Evolutionary conservation across 1,139 yeast genomes (phyloP).

Genomic region (Yamadazyma jaroonii): DNA sequence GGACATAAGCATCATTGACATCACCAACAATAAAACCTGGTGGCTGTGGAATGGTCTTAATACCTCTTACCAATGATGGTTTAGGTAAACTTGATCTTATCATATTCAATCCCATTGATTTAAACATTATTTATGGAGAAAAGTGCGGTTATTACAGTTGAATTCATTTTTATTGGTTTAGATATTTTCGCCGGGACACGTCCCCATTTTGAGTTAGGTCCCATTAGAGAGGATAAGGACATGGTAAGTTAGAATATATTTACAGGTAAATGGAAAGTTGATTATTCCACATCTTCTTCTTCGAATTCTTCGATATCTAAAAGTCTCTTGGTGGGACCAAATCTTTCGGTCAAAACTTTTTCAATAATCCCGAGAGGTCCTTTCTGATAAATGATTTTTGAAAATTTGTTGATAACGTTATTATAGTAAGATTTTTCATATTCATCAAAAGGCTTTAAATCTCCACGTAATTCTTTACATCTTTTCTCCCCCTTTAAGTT

Average conservation of each 20-base stretch:
- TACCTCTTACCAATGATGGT: conserved; percentile 22
- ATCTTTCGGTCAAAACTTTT: conserved; percentile 39
- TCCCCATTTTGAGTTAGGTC: no score
- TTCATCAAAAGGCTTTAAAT: conserved; percentile 20
- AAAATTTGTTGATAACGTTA: conserved; percentile 29
- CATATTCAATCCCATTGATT: conserved; percentile 8
- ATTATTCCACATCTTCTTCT: conserved; percentile 36
- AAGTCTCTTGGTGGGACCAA: conserved; percentile 32
- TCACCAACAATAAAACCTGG: conserved; percentile 70
- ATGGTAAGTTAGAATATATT: neutral
- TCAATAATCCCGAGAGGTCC: conserved; percentile 47
- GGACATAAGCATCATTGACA: conserved; percentile 75
- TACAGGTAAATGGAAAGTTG: neutral
- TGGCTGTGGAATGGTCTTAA: conserved; percentile 54
- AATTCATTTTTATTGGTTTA: conserved; percentile 5
- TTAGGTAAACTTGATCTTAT: conserved; percentile 12
- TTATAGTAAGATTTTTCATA: conserved; percentile 34
- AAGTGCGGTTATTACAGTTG: conserved; percentile 12
- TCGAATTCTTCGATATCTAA: conserved; percentile 44
- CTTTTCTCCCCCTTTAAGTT: conserved; percentile 25
- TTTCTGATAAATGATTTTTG: conserved; percentile 37
- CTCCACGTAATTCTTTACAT: conserved; percentile 26
- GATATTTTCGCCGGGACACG: neutral
- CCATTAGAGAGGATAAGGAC: no score
- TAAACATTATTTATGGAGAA: conserved; percentile 4